phyloP scores from a whole-genome alignment of 257 asterid genomes.

The Leptodermis oblonga region DNA sequence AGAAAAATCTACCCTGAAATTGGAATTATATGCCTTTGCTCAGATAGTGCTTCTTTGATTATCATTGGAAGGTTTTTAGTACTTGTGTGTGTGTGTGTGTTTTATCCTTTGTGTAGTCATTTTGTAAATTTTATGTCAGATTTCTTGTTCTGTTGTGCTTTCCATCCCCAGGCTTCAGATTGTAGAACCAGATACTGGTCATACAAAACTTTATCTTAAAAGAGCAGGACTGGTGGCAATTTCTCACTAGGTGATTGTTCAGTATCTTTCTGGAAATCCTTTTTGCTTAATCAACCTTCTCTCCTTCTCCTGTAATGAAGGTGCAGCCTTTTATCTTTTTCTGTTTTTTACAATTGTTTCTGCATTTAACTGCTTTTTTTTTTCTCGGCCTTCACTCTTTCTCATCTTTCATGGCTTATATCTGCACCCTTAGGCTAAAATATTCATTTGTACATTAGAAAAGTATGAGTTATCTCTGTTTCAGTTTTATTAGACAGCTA shows the following conservation, averaged over 20 bases:
- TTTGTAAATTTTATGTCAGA: not conserved
- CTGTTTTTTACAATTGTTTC: conserved; percentile 10
- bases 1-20: not conserved
- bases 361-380: not conserved
- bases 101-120: not conserved
- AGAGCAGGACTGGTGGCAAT: conserved; percentile 90
- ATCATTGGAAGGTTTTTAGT: not conserved
- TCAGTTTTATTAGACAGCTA: too few species aligned
- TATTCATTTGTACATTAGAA: too few species aligned
- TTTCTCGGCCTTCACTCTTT: conserved; percentile 5
- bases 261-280: conserved; percentile 98
- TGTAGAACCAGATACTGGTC: conserved; percentile 93
- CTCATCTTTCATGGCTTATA: conserved; percentile 3
- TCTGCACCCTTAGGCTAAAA: too few species aligned
- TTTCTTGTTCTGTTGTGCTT: not conserved
- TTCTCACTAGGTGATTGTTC: conserved; percentile 79
- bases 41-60: not conserved
- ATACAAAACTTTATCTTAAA: conserved; percentile 84
- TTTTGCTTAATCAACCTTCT: conserved; percentile 97
- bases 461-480: too few species aligned
- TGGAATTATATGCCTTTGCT: not conserved
- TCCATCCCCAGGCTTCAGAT: conserved; percentile 69
- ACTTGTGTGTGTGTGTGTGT: too few species aligned
- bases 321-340: too few species aligned
- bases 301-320: conserved; percentile 93